Evolutionary conservation across 139 green algal genomes (phyloP).

Genomic region (Chlorella sp.): DNA sequence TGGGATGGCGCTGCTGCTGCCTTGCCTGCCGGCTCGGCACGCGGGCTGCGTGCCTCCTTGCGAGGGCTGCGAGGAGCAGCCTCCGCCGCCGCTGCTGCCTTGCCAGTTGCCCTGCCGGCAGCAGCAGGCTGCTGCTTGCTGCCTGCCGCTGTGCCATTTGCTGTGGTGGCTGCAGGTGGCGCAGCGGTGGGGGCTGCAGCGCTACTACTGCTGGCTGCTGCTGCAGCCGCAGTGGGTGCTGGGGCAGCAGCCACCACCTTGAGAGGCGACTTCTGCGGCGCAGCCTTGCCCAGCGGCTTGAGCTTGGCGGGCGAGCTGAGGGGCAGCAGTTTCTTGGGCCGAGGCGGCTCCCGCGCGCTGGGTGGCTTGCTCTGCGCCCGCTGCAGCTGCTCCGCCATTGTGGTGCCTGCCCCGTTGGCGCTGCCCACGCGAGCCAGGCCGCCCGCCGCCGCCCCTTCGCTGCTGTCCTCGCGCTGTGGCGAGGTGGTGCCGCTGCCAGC

Average conservation of each 20-base stretch:
- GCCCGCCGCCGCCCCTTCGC: background rate
- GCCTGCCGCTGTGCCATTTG: background rate
- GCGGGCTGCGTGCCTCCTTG: background rate
- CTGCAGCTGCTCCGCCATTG: conserved; percentile 59
- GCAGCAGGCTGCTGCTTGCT: background rate
- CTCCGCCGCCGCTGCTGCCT: background rate
- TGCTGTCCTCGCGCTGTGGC: conserved; percentile 10
- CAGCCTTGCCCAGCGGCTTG: conserved; percentile 26
- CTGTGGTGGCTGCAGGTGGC: background rate
- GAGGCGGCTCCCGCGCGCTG: no score
- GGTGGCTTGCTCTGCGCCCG: conserved; percentile 12
- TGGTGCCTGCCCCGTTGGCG: background rate
- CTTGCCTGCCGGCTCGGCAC: background rate
- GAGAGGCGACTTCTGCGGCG: conserved; percentile 9
- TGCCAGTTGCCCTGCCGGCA: no score
- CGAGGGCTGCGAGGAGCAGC: no score
- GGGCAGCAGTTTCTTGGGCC: conserved; percentile 44
- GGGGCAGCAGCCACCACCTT: background rate
- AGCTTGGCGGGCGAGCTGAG: conserved; percentile 44
- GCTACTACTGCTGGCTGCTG: background rate
- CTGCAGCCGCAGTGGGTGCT: background rate
- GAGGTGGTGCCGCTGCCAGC: background rate
- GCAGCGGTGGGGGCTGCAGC: no score
- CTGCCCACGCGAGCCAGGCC: background rate
- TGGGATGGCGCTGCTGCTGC: no score